Evolutionary conservation across 2,329 filamentous ascomycete species (phyloP).

Genomic region (Canariomyces notabilis): DNA sequence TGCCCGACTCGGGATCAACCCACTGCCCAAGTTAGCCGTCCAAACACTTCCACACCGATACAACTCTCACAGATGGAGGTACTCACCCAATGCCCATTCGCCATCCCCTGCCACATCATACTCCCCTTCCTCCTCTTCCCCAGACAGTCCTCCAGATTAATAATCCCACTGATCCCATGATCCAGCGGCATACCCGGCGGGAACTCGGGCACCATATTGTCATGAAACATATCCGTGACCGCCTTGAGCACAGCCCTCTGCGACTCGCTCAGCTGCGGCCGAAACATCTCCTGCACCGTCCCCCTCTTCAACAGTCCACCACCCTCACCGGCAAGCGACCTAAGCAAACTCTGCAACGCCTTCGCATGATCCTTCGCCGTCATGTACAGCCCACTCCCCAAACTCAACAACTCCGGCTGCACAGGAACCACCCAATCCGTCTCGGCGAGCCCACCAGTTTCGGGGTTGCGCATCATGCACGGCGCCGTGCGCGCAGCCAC

Average conservation of each 20-base stretch:
- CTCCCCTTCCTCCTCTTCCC: constrained; percentile 38
- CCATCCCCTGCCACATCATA: constrained; percentile 39
- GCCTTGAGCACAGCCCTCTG: constrained; percentile 22
- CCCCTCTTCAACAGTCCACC: constrained; percentile 29
- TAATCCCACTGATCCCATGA: constrained; percentile 35
- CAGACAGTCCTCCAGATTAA: constrained; percentile 35
- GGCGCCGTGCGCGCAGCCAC: constrained; percentile 8
- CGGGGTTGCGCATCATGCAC: constrained; percentile 12
- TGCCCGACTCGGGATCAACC: constrained; percentile 31
- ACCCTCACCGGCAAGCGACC: constrained; percentile 13
- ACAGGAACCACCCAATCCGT: background rate
- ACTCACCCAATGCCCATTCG: constrained; percentile 39
- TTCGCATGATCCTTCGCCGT: constrained; percentile 37
- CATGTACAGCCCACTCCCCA: constrained; percentile 39
- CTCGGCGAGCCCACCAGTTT: constrained; percentile 11
- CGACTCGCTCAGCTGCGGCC: constrained; percentile 35
- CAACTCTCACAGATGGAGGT: background rate
- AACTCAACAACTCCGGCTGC: background rate
- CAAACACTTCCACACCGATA: too few species aligned
- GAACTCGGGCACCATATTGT: constrained; percentile 35
- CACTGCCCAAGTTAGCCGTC: too few species aligned
- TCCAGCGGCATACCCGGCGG: constrained; percentile 29
- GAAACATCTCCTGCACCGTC: constrained; percentile 33
- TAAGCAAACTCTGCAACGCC: constrained; percentile 32
- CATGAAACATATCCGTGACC: constrained; percentile 10